phyloP scores from a whole-genome alignment of 164 flowering plant genomes.

The Protea cynaroides region DNA sequence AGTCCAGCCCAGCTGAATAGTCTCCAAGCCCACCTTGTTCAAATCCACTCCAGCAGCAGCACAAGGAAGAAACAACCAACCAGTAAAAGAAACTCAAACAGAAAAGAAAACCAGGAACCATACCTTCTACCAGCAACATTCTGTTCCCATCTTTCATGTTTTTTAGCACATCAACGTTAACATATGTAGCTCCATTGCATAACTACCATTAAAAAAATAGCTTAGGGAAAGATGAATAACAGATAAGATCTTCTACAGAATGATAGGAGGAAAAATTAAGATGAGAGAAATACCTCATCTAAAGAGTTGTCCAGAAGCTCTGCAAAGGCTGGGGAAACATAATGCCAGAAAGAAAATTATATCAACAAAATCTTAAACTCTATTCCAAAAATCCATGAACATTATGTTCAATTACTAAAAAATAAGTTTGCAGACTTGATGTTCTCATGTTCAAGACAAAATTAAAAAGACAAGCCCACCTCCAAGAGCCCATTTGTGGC shows the following conservation, averaged over 20 bases:
- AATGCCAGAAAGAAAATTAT: not conserved
- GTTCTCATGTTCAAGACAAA: not conserved
- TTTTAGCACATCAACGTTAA: constrained; percentile 55
- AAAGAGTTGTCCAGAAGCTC: constrained; percentile 95
- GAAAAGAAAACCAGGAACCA: not conserved
- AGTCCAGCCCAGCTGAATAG: not conserved
- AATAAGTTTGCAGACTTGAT: not conserved
- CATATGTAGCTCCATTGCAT: constrained; percentile 77
- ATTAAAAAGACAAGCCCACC: constrained; percentile 32
- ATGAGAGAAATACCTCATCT: constrained; percentile 66
- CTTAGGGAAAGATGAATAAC: no score
- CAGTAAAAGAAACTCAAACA: not conserved
- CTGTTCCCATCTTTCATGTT: constrained; percentile 58
- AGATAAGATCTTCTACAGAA: no score
- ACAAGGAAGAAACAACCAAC: not conserved
- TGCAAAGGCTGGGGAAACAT: constrained; percentile 65
- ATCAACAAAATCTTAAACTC: not conserved
- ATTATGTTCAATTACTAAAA: no score
- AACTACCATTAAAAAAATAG: constrained; percentile 29
- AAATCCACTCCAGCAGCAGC: not conserved
- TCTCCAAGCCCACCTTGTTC: not conserved
- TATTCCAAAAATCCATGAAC: no score
- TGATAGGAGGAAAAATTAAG: no score
- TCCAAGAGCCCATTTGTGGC: constrained; percentile 99
- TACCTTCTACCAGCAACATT: constrained; percentile 91